These are phyloP conservation scores for Penicillium bialowiezense DNA, from an alignment of 495 filamentous ascomycete genomes.

Conservation along the genomic window DNA sequence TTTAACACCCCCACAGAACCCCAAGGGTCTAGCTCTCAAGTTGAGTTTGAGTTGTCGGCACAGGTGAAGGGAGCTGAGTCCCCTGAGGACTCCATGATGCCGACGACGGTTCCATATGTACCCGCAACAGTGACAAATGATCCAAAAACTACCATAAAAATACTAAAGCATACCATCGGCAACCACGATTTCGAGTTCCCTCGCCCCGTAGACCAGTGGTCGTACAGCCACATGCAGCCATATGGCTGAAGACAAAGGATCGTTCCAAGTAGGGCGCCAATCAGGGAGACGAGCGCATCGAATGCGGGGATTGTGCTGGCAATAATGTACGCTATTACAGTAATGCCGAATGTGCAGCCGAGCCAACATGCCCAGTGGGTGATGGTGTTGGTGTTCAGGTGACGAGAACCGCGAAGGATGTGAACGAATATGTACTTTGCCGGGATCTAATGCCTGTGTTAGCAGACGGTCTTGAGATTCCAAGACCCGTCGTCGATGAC, in stretches of 20 bases:
- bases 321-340: constrained; percentile 61
- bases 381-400: constrained; percentile 51
- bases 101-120: constrained; percentile 50
- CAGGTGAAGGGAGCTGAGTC: constrained; percentile 11
- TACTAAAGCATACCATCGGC: constrained; percentile 15
- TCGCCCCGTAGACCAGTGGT: constrained; percentile 39
- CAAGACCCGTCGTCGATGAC: constrained; percentile 39
- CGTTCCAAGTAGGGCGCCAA: constrained; percentile 53
- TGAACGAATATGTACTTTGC: constrained; percentile 58
- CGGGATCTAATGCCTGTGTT: constrained; percentile 20
- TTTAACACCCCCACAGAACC: too few species aligned
- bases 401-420: constrained; percentile 46
- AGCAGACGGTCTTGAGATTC: constrained; percentile 27
- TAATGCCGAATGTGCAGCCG: constrained; percentile 46
- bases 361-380: constrained; percentile 56
- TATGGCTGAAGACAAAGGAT: constrained; percentile 34
- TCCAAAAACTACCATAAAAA: constrained; percentile 24
- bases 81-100: constrained; percentile 41
- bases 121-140: constrained; percentile 48
- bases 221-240: constrained; percentile 37
- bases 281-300: constrained; percentile 54
- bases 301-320: constrained; percentile 67
- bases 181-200: constrained; percentile 19
- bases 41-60: constrained; percentile 13
- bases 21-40: not conserved